phyloP scores from a whole-genome alignment of 2,329 filamentous ascomycete species.

The Trichophyton rubrum region DNA sequence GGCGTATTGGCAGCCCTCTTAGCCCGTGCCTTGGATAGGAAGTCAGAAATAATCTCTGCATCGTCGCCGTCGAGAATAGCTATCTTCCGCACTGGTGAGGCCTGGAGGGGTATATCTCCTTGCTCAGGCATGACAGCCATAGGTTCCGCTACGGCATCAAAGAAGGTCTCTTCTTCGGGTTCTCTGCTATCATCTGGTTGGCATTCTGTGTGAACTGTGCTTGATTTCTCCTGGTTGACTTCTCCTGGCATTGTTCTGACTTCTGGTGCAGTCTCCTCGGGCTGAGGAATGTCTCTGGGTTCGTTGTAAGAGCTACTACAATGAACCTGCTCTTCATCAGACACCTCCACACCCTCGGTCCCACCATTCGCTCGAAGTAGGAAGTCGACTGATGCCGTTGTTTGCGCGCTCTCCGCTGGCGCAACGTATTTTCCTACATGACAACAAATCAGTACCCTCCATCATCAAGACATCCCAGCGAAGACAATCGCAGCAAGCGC shows the following conservation, averaged over 20 bases:
- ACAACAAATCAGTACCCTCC: neutral
- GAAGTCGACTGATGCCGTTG: neutral
- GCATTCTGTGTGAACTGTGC: neutral
- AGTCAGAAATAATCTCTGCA: conserved; percentile 28
- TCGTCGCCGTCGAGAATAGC: conserved; percentile 29
- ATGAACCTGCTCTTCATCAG: neutral
- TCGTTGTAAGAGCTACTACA: conserved; percentile 1
- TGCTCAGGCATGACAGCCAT: neutral
- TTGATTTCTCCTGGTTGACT: neutral
- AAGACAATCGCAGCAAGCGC: neutral
- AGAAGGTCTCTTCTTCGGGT: neutral
- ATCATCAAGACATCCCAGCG: neutral
- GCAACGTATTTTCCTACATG: conserved; percentile 4
- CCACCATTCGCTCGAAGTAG: neutral
- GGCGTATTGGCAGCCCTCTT: conserved; percentile 18
- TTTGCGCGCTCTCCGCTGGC: neutral
- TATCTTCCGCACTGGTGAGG: conserved; percentile 8
- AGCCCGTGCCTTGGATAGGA: conserved; percentile 30
- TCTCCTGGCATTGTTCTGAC: neutral
- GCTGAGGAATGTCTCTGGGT: neutral
- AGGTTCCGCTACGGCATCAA: neutral
- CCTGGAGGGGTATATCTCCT: neutral
- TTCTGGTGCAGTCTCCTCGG: neutral
- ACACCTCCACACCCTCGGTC: neutral
- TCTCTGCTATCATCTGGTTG: neutral